Base-by-base conservation (phyloP, 2,329 filamentous ascomycete species). In the Penicillium sp. region DNA sequence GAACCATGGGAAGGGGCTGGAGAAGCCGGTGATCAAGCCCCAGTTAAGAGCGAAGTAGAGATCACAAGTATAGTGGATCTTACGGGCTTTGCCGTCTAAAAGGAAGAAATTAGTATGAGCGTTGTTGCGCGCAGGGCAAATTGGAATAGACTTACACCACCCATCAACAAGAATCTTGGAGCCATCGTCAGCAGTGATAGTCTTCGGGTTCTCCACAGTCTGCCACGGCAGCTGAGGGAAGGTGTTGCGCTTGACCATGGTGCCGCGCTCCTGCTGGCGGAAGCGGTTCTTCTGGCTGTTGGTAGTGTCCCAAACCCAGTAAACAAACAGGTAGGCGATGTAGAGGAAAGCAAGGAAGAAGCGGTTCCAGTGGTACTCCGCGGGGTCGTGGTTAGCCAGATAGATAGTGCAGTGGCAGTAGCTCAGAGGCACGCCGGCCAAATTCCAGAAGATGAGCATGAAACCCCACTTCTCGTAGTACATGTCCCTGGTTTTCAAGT, bases 361-460 rank as follows among this genome's bases (percentile, higher is more conserved):
- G 55, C 83, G 85, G 69, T 91, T 90, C 88, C 89, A 93, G 52
- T 81, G 82, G 76, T 96, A 96, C 56, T 86, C 85, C 35, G 85
- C 82, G 0, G 93, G 90, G 68, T 89, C 78, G 74, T 96, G 91
- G 76, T 90, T 93, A 64, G 91, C 91, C 50, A 96, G 83, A 78
- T 90, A 96, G 68, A 96, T 86, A 49, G 90, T 93, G 83, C 90
- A 95, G 81, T 96, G 92, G 80, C 91, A 96, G 83, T 96, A 96
- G 54, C 87, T 92, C 52, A 96, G 82, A 14, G 92, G 92, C 26
- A 96, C 92, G 65, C 92, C 92, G 47, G 92, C 91, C 73, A 96
- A 81, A 77, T 96, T 96, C 92, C 92, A 96, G 85, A 96, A 96
- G 75, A 96, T 96, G 65, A 96, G 85, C 92, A 96, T 96, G 81